phyloP scores from a whole-genome alignment of 2,329 filamentous ascomycete genomes.

The Penicillium crustosum region DNA sequence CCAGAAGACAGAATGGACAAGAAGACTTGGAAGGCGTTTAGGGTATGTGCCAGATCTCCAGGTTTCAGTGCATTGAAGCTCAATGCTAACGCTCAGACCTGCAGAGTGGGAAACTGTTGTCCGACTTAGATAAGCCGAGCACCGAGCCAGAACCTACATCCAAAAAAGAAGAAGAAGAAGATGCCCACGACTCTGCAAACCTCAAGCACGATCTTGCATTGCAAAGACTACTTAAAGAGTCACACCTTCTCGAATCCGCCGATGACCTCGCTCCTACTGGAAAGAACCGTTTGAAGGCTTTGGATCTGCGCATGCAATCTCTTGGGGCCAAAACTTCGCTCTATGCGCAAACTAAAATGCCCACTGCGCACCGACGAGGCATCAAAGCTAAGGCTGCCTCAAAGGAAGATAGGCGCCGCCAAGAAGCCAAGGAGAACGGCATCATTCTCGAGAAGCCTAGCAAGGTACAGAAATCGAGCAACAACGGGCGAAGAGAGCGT shows the following conservation, averaged over 20 bases:
- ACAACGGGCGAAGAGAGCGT: conserved; percentile 53
- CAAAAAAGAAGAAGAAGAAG: conserved; percentile 50
- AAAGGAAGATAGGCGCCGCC: conserved; percentile 69
- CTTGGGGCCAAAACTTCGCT: conserved; percentile 77
- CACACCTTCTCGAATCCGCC: conserved; percentile 72
- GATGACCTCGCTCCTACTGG: conserved; percentile 61
- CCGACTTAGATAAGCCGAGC: conserved; percentile 24
- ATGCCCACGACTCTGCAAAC: conserved; percentile 63
- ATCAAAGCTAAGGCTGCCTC: conserved; percentile 66
- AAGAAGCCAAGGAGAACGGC: conserved; percentile 84
- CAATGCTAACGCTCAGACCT: conserved; percentile 11
- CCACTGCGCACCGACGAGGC: conserved; percentile 81
- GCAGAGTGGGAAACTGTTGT: conserved; percentile 51
- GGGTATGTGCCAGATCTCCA: conserved; percentile 52
- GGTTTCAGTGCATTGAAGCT: too few relatives aligned
- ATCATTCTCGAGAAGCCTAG: conserved; percentile 72
- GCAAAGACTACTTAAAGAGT: conserved; percentile 86
- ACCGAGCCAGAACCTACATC: conserved; percentile 22
- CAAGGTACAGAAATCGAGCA: conserved; percentile 35
- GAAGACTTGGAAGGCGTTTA: conserved; percentile 74
- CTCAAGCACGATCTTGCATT: conserved; percentile 90
- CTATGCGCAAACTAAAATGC: conserved; percentile 81
- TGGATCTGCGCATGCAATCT: conserved; percentile 78
- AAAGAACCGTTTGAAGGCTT: conserved; percentile 74
- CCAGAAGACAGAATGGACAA: conserved; percentile 57